Conservation (phyloP, 2,329 filamentous ascomycete genomes). For the Fusarium gaditjirri region DNA sequence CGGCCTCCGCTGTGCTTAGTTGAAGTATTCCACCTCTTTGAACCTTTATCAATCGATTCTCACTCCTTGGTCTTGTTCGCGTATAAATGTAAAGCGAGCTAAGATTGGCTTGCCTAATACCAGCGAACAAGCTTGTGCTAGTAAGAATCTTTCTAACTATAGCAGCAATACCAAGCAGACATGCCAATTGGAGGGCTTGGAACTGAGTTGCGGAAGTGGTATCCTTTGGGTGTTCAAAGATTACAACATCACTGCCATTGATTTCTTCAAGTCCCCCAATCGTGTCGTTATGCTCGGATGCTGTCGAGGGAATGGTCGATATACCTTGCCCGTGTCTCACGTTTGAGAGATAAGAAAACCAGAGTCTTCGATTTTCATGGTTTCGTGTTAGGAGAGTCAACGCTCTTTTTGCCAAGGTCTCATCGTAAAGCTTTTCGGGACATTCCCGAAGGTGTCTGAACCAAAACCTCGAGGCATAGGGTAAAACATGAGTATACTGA, state of each 20-base stretch:
- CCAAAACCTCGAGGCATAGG: slow-evolving; percentile 3
- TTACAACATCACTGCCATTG: neutral
- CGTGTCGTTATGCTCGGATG: neutral
- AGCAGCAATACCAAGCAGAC: neutral
- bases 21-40: neutral
- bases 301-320: neutral
- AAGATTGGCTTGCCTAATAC: neutral
- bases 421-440: neutral
- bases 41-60: neutral
- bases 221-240: neutral
- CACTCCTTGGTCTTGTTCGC: neutral
- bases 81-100: neutral
- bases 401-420: neutral
- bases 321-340: neutral
- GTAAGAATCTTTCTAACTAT: neutral
- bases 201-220: neutral
- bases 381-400: neutral
- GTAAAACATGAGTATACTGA: neutral
- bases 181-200: slow-evolving; percentile 1
- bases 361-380: neutral
- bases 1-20: neutral
- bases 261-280: neutral
- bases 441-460: slow-evolving; percentile 6
- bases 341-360: slow-evolving; percentile 1
- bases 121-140: neutral